Percentiles rank a stretch among this genome's conserved stretches.
Evolutionary conservation across 108 stramenopile species (phyloP).

Genomic region (Stephanodiscus triporus): DNA sequence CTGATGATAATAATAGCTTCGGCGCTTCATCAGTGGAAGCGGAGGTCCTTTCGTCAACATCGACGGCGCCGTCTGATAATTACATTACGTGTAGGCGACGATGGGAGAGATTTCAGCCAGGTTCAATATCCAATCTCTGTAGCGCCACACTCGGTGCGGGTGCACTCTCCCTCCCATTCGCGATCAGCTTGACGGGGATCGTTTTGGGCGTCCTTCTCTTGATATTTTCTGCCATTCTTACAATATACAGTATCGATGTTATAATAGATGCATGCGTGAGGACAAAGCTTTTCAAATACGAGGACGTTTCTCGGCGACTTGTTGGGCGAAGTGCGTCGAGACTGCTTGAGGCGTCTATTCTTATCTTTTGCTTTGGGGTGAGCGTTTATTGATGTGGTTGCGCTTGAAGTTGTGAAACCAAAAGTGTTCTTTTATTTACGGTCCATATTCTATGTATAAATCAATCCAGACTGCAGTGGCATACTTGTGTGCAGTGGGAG

Average conservation of each 20-base stretch:
- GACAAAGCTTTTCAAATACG: slow-evolving; percentile 59
- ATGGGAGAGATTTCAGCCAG: slow-evolving; percentile 10
- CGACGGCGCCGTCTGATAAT: background rate
- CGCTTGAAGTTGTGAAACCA: background rate
- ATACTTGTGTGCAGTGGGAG: slow-evolving; percentile 78
- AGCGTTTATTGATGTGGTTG: background rate
- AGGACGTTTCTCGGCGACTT: slow-evolving; percentile 56
- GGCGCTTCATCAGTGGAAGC: background rate
- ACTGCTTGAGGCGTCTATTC: slow-evolving; percentile 60
- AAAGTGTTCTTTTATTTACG: background rate
- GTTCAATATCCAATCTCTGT: slow-evolving; percentile 75
- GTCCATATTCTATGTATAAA: background rate
- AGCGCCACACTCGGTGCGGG: slow-evolving; percentile 84
- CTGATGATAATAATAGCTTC: background rate
- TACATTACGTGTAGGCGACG: background rate
- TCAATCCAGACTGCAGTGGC: slow-evolving; percentile 47
- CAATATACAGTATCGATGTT: slow-evolving; percentile 61
- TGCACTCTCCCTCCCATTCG: slow-evolving; percentile 72
- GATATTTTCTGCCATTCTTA: slow-evolving; percentile 54
- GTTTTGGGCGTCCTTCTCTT: slow-evolving; percentile 56
- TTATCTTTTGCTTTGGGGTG: slow-evolving; percentile 71
- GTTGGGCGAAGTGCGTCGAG: slow-evolving; percentile 50
- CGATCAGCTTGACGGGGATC: slow-evolving; percentile 69
- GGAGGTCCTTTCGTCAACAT: background rate
- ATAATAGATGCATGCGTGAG: slow-evolving; percentile 56